Evolutionary conservation across 371 early-diverging fungal species (phyloP).

Genomic region (Rhizomucor miehei): DNA sequence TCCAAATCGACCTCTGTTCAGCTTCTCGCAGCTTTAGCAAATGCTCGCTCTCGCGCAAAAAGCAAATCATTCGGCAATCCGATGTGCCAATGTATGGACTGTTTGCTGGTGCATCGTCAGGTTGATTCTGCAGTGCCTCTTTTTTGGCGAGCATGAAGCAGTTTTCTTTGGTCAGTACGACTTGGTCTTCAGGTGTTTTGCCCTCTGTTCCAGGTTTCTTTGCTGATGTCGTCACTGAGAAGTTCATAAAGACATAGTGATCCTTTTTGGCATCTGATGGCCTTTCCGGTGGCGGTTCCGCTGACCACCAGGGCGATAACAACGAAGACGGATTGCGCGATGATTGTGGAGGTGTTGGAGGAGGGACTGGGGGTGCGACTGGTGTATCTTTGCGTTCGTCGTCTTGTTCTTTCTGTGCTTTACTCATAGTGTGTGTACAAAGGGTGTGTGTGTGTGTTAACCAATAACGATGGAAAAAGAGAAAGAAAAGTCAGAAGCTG

Average conservation of each 20-base stretch:
- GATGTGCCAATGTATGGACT: conserved; percentile 1
- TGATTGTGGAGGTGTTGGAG: conserved; percentile 5
- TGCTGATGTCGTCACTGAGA: background rate
- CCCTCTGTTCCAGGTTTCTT: too few relatives aligned
- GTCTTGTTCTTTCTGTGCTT: background rate
- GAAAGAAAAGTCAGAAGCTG: too few relatives aligned
- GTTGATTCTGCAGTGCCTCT: conserved; percentile 5
- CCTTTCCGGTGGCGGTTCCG: conserved; percentile 2
- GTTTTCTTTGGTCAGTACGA: background rate
- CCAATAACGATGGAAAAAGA: too few relatives aligned
- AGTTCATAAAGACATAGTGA: conserved; percentile 1
- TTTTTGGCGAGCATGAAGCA: conserved; percentile 8
- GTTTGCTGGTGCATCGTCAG: background rate
- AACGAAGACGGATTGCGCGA: conserved; percentile 4
- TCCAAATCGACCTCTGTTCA: conserved; percentile 11
- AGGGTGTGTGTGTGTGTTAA: too few relatives aligned
- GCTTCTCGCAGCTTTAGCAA: conserved; percentile 7
- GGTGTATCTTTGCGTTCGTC: conserved; percentile 2
- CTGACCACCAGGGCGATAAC: conserved; percentile 6
- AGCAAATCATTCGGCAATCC: conserved; percentile 22
- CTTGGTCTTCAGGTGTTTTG: background rate
- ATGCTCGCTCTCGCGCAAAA: conserved; percentile 18
- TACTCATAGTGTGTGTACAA: too few relatives aligned
- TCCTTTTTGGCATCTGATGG: background rate
- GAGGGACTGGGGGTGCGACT: conserved; percentile 3